phyloP scores from a whole-genome alignment of 768 basidiomycete genomes.

The Dentipellis sp. region DNA sequence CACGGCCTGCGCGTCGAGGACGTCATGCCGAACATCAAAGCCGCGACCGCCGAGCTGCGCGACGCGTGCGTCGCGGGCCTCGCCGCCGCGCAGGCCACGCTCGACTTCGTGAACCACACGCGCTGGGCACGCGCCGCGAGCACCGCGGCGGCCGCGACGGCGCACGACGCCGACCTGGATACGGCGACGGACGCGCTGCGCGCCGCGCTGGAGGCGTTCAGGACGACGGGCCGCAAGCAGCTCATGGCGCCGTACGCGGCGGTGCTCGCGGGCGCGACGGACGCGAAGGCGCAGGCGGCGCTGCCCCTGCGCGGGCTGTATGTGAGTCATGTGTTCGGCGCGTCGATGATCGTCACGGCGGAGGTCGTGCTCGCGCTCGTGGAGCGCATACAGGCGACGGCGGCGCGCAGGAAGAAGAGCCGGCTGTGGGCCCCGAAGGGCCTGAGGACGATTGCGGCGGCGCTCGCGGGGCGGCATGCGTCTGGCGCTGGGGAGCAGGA shows the following conservation, averaged over 20 bases:
- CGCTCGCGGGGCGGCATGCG: conserved; percentile 16
- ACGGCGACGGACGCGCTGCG: conserved; percentile 17
- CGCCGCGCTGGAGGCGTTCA: conserved; percentile 24
- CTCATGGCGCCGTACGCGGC: conserved; percentile 35
- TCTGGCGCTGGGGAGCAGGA: conserved; percentile 17
- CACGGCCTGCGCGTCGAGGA: conserved; percentile 24
- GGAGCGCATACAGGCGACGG: conserved; percentile 27
- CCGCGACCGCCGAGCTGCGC: conserved; percentile 27
- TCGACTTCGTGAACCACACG: conserved; percentile 26
- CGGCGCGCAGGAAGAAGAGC: conserved; percentile 27
- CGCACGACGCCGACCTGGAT: conserved; percentile 17
- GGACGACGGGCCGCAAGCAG: conserved; percentile 21
- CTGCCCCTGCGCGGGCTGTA: conserved; percentile 35
- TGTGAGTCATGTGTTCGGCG: conserved; percentile 39
- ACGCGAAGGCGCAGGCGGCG: conserved; percentile 14
- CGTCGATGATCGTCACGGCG: conserved; percentile 31
- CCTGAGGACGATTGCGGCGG: conserved; percentile 23
- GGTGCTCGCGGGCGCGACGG: conserved; percentile 20
- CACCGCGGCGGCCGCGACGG: conserved; percentile 13
- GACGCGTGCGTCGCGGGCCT: conserved; percentile 21
- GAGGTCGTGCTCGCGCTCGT: conserved; percentile 28
- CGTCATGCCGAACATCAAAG: conserved; percentile 26
- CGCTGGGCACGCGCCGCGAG: conserved; percentile 20
- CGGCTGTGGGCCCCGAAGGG: conserved; percentile 44
- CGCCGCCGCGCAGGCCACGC: conserved; percentile 15